phyloP scores from a whole-genome alignment of 352 stramenopile species.

The Aphanomyces cochlioides region DNA sequence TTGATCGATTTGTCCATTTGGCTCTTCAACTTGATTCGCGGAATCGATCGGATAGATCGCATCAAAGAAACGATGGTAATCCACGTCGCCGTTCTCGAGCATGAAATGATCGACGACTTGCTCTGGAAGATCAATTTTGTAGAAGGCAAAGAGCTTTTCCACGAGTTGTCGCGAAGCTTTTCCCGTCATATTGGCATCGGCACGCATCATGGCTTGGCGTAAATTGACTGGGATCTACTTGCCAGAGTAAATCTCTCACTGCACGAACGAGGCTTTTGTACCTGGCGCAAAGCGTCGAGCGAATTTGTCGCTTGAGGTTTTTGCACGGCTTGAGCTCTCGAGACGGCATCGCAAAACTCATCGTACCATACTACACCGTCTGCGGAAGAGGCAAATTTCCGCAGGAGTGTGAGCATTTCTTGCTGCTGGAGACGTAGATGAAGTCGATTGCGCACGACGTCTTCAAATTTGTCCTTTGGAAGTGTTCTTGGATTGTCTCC shows the following conservation, averaged over 20 bases:
- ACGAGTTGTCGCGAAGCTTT: not conserved
- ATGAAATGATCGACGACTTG: constrained; percentile 8
- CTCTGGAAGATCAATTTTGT: not conserved
- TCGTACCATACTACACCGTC: constrained; percentile 43
- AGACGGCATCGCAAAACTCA: constrained; percentile 59
- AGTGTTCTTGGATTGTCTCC: not conserved
- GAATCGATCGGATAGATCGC: constrained; percentile 3
- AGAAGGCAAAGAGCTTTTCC: constrained; percentile 11
- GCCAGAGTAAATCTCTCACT: not conserved
- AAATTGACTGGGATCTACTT: constrained; percentile 22
- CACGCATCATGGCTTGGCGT: constrained; percentile 7
- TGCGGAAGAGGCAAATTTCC: constrained; percentile 38
- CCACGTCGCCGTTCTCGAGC: constrained; percentile 5
- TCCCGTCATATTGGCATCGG: constrained; percentile 1
- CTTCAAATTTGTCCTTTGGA: constrained; percentile 32
- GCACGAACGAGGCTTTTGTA: not conserved
- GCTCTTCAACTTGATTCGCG: not conserved
- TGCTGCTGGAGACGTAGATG: constrained; percentile 35
- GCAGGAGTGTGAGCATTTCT: constrained; percentile 57
- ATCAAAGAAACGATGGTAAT: constrained; percentile 30
- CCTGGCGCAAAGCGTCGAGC: not conserved
- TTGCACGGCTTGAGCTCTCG: not conserved
- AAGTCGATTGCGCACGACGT: constrained; percentile 27
- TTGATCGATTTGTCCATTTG: not conserved
- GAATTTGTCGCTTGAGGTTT: not conserved